Evolutionary conservation across 2,329 filamentous ascomycete species (phyloP), one percentile per base, ranked within the genome.

Genomic region (Chaetomium strumarium): DNA sequence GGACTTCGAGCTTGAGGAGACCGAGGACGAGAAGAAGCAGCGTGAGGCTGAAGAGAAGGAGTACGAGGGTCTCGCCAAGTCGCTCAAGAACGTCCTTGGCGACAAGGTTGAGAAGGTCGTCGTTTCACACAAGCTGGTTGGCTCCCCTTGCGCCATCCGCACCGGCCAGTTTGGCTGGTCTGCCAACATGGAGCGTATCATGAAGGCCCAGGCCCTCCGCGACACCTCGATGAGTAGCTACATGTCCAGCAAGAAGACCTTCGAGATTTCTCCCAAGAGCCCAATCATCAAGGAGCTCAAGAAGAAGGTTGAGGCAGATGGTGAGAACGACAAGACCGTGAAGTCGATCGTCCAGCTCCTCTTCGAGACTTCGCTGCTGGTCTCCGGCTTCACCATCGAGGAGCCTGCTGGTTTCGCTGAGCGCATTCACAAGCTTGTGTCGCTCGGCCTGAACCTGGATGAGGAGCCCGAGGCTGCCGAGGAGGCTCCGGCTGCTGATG

Each of bases 201-300:
- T 99, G 93, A 99, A 99, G 87, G 93, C 93, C 29, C 93, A 99
- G 82, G 93, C 93, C 69, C 92, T 99, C 68, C 93, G 93, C 79
- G 93, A 99, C 79, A 99, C 93, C 64, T 96, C 91, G 68, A 99
- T 99, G 93, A 90, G 84, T 77, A 95, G 90, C 67, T 99, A 99
- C 88, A 99, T 99, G 93, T 95, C 90, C 63, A 97, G 92, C 72
- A 99, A 99, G 91, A 99, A 99, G 90, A 99, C 93, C 31, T 97
- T 99, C 65, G 93, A 99, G 81, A 97, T 99, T 76, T 97, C 93
- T n/a, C 93, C 93, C 74, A 92, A 93, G 83, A 96, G 90, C 67
- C 72, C 90, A 62, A 99, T 99, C 75, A 85, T 99, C 80, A 88
- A 95, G 85, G 93, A 97, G 83, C 86, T 99, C 69, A 96, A 95